Evolutionary conservation across 2,329 filamentous ascomycete genomes (phyloP).

Genomic region (Colletotrichum liaoningense): DNA sequence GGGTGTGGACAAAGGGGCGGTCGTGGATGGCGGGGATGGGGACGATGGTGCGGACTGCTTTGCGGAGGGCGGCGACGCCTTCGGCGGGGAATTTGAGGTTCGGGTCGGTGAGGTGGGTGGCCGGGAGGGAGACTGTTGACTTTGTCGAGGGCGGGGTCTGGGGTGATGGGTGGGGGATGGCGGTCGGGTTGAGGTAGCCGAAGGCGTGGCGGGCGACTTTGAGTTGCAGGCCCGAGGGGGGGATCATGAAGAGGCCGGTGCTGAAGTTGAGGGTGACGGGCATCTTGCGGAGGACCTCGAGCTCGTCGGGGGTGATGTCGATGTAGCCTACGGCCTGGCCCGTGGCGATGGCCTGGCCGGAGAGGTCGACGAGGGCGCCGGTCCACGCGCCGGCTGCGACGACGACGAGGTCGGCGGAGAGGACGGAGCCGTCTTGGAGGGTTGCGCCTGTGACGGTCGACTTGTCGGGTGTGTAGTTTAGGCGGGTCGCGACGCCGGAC

Average conservation of each 20-base stretch:
- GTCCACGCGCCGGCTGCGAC: slow-evolving; percentile 93
- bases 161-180: slow-evolving; percentile 42
- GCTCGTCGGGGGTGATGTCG: slow-evolving; percentile 77
- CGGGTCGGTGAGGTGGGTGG: slow-evolving; percentile 61
- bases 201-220: slow-evolving; percentile 78
- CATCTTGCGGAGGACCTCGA: slow-evolving; percentile 70
- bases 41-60: slow-evolving; percentile 70
- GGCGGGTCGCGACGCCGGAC: slow-evolving; percentile 58
- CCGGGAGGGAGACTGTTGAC: slow-evolving; percentile 50
- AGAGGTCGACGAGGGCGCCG: slow-evolving; percentile 79
- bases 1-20: slow-evolving; percentile 70
- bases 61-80: slow-evolving; percentile 70
- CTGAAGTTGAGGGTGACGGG: slow-evolving; percentile 81
- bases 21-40: slow-evolving; percentile 65
- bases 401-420: slow-evolving; percentile 78
- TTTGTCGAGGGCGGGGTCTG: slow-evolving; percentile 5
- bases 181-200: slow-evolving; percentile 70
- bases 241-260: slow-evolving; percentile 80
- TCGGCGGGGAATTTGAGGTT: slow-evolving; percentile 66
- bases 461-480: slow-evolving; percentile 43
- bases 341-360: slow-evolving; percentile 81
- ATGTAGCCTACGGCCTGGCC: slow-evolving; percentile 87
- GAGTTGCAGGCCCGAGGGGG: slow-evolving; percentile 70
- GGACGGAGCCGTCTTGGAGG: slow-evolving; percentile 58
- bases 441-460: slow-evolving; percentile 59